A percentile compares a stretch with the other conserved stretches of the same genome.
Evolutionary conservation across 1,139 yeast species (phyloP).

Genomic region (Yamadazyma dushanensis): DNA sequence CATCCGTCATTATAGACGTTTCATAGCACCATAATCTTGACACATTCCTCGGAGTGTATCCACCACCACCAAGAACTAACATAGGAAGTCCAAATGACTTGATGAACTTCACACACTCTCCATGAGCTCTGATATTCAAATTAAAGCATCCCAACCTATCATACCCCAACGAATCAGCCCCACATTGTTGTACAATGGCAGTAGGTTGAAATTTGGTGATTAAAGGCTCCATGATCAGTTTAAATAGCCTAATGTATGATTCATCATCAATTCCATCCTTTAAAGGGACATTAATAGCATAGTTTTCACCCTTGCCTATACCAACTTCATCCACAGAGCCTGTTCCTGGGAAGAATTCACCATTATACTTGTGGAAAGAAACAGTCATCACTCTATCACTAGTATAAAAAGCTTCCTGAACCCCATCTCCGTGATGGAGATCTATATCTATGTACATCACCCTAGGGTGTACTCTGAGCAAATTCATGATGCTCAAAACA

Average conservation of each 20-base stretch:
- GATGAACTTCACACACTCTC: slow-evolving; percentile 89
- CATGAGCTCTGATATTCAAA: slow-evolving; percentile 89
- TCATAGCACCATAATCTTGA: slow-evolving; percentile 95
- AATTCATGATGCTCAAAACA: slow-evolving; percentile 86
- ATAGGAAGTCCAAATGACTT: slow-evolving; percentile 86
- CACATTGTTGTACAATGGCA: slow-evolving; percentile 88
- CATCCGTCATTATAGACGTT: slow-evolving; percentile 82
- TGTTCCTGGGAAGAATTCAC: slow-evolving; percentile 96
- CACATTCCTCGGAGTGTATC: slow-evolving; percentile 94
- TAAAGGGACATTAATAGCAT: slow-evolving; percentile 84
- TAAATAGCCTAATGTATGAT: slow-evolving; percentile 72
- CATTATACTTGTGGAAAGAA: slow-evolving; percentile 93
- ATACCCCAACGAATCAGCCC: slow-evolving; percentile 91
- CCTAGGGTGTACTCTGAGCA: slow-evolving; percentile 87
- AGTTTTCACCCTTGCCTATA: slow-evolving; percentile 84
- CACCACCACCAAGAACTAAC: slow-evolving; percentile 96
- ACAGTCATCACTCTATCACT: slow-evolving; percentile 98
- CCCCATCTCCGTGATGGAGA: slow-evolving; percentile 98
- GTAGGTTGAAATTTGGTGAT: slow-evolving; percentile 76
- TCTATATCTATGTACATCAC: slow-evolving; percentile 96
- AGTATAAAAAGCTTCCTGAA: slow-evolving; percentile 95
- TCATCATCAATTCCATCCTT: slow-evolving; percentile 93
- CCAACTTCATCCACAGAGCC: slow-evolving; percentile 90
- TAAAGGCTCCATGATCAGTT: slow-evolving; percentile 84
- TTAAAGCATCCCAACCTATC: slow-evolving; percentile 93